Evolutionary conservation across 2,329 filamentous ascomycete genomes (phyloP), one percentile per base, ranked within the genome.

Genomic region (Graphium sp.): DNA sequence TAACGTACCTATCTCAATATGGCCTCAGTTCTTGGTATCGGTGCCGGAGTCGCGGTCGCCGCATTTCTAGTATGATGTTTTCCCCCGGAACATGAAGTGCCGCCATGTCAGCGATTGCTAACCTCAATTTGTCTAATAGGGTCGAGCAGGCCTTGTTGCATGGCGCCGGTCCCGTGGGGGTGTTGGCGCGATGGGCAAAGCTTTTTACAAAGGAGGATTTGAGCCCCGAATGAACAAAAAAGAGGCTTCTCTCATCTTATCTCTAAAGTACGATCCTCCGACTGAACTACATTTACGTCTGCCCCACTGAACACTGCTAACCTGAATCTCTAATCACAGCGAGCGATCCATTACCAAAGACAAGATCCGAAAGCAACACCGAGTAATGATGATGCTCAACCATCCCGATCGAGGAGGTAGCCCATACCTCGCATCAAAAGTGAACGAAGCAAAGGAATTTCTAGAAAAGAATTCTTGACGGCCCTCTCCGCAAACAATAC

Each of bases 121-220:
- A 42, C 22, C 13, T 14, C 10, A 30, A 9, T 21, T 29, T 18
- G n/a, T 20, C 11, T 4, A 14, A 11, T 44, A 94, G 84, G 87
- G 89, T 39, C 82, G 89, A 47, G 87, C 89, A 35, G 87, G 85
- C 43, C 68, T 92, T 22, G 79, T 95, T 44, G 89, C 89, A 41
- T 70, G 85, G 52, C 74, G 85, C 37, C 73, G 82, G 44, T 92
- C 78, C 34, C 69, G 79, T 36, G 79, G 80, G 37, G 76, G 76
- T 37, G 63, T 80, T 26, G 79, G 78, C 39, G 75, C 79, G 20
- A 60, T 93, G 41, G 89, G 89, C 43, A 84, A 85, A 53, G 74
- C 84, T 23, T 98, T 84, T 49, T 95, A 94, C 66, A 98, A 95
- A 56, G 89, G 89, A 41, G 89, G 89, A n/a, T 98, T 98, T 49